These are phyloP conservation scores for Gossypium australe DNA, from an alignment of 345 rosid genomes.

Conservation along the genomic window DNA sequence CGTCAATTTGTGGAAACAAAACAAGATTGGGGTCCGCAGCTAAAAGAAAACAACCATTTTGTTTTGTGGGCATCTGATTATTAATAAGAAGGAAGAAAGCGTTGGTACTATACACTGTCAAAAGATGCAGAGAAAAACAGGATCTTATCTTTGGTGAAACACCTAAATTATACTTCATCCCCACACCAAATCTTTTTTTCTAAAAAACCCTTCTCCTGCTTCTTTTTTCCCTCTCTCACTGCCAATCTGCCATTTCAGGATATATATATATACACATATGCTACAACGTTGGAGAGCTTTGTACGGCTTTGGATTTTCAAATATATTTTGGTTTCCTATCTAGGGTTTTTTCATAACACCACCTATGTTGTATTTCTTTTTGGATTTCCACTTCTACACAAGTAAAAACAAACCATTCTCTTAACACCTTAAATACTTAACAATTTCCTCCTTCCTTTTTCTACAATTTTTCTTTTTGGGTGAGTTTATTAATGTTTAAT, in stretches of 20 bases:
- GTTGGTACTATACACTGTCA: slow-evolving; percentile 16
- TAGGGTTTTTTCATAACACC: neutral
- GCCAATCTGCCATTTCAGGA: neutral
- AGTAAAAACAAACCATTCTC: neutral
- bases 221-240: neutral
- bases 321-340: neutral
- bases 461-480: neutral
- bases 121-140: slow-evolving; percentile 17
- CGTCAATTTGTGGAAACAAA: neutral
- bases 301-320: neutral
- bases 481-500: neutral
- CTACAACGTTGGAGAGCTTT: neutral
- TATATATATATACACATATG: neutral
- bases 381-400: neutral
- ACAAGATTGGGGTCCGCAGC: neutral
- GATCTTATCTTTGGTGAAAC: slow-evolving; percentile 2
- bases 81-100: neutral
- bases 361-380: neutral
- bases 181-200: slow-evolving; percentile 16
- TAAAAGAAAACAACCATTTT: neutral
- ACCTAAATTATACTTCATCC: neutral
- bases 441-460: neutral
- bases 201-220: neutral
- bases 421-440: neutral
- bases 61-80: neutral